Evolutionary conservation across 192 early-diverging fungal genomes (phyloP), one percentile per base, ranked within the genome.

Genomic region (Podochytrium sp.): DNA sequence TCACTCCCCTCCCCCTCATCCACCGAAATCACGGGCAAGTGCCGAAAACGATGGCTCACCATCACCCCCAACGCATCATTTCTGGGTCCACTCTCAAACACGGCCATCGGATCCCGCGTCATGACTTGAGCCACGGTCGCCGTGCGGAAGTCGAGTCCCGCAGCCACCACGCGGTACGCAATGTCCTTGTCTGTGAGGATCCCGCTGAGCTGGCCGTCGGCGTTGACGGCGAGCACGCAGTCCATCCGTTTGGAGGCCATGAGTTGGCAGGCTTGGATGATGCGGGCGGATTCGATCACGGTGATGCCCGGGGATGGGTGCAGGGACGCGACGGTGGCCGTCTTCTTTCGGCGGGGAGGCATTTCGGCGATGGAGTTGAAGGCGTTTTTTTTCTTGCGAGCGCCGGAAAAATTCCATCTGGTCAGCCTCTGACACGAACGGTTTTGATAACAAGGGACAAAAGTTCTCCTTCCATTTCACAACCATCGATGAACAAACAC

Each of bases 151-250:
- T 86, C 84, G 18, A 84, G 75, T 3, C 84, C 85, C 63, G 87
- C 90, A 34, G 94, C 96, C 12, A 98, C 95, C n/a, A 99, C 96
- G 32, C 96, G 90, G 83, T 93, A 99, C 34, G 96, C 93, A 62
- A 99, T 87, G 82, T 99, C 97, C 84, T 98, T 98, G 70, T 96
- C 97, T 3, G 97, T 99, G 75, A 99, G 93, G 73, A 99, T 99
- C 35, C 97, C 97, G 2, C 87, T 85, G 71, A 99, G 86, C 57
- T 92, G 91, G 66, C 96, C 96, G 40, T 96, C 92, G 32, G 91
- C 90, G 79, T 96, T 93, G 27, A 98, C 92, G 32, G 94, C 95
- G 7, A 99, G 87, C 33, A 99, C 96, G 74, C 93, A 94, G 78
- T 99, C 97, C 20, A 90, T 87, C 33, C 95, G 87, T 85, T 98